A percentile compares a stretch with the other conserved stretches of the same genome.
Evolutionary conservation across 1,284 basidiomycete species (phyloP).

Genomic region (Wolfiporia cocos): DNA sequence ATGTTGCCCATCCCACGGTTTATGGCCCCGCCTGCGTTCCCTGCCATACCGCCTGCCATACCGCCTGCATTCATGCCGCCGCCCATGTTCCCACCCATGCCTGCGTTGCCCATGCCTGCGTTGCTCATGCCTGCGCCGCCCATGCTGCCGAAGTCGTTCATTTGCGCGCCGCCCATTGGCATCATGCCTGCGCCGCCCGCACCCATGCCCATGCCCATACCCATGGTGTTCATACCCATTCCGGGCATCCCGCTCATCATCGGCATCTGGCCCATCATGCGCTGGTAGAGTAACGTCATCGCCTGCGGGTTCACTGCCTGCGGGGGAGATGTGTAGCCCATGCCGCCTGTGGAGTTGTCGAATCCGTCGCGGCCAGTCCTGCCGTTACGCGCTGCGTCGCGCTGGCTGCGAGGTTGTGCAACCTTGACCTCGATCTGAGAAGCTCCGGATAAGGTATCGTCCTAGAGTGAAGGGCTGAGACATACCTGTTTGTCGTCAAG

Average conservation of each 20-base stretch:
- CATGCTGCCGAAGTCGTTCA: constrained; percentile 3
- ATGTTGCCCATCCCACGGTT: no score
- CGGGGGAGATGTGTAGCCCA: constrained; percentile 20
- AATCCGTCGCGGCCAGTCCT: constrained; percentile 15
- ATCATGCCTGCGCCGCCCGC: constrained; percentile 21
- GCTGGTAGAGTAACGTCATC: constrained; percentile 51
- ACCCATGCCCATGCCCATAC: constrained; percentile 14
- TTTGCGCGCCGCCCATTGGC: constrained; percentile 9
- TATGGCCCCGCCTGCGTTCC: constrained; percentile 18
- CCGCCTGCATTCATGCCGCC: constrained; percentile 25
- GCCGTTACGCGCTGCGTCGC: constrained; percentile 41
- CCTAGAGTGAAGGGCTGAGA: constrained; percentile 3
- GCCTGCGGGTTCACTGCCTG: constrained; percentile 35
- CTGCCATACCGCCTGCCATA: constrained; percentile 30
- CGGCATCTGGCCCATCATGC: constrained; percentile 48
- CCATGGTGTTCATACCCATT: constrained; percentile 26
- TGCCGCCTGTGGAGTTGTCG: constrained; percentile 12
- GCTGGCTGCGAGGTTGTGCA: constrained; percentile 71
- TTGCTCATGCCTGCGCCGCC: constrained; percentile 31
- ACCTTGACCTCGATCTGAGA: constrained; percentile 81
- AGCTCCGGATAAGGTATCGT: neutral
- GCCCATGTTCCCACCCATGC: constrained; percentile 28
- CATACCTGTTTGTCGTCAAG: constrained; percentile 75
- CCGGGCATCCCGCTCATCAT: constrained; percentile 18
- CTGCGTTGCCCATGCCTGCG: constrained; percentile 17